phyloP scores from a whole-genome alignment of 2,329 filamentous ascomycete species.

The Lachnellula hyalina region DNA sequence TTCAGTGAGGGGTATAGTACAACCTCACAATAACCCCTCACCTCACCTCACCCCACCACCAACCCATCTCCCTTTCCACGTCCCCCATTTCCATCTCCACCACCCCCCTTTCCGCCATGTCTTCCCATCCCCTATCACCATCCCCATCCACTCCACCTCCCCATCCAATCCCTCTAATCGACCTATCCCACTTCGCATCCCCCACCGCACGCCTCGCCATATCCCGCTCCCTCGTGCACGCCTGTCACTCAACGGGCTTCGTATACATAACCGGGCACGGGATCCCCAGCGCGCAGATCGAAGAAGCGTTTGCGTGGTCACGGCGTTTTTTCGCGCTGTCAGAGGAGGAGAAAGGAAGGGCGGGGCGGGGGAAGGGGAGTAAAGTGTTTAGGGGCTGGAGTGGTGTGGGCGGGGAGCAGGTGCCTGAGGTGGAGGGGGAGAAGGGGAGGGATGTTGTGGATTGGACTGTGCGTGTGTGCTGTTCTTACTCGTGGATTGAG shows the following conservation, averaged over 20 bases:
- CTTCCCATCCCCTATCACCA: neutral
- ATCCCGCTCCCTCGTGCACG: slow-evolving; percentile 8
- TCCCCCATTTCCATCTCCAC: neutral
- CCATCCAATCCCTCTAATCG: neutral
- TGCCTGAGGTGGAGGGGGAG: neutral
- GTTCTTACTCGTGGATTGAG: neutral
- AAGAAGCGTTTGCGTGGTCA: slow-evolving; percentile 7
- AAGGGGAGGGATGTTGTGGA: slow-evolving; percentile 3
- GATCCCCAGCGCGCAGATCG: slow-evolving; percentile 1
- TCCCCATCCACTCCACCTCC: neutral
- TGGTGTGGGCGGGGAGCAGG: slow-evolving; percentile 8
- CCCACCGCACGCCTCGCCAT: neutral
- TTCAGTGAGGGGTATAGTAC: neutral
- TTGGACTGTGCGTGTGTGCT: slow-evolving; percentile 2
- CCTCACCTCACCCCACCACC: neutral
- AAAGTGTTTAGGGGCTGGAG: slow-evolving; percentile 9
- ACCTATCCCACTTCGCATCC: slow-evolving; percentile 3
- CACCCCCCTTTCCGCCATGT: neutral
- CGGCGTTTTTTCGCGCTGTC: slow-evolving; percentile 8
- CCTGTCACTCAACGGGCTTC: slow-evolving; percentile 12
- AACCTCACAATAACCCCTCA: neutral
- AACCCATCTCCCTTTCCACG: neutral
- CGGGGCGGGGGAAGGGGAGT: neutral
- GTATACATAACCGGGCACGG: slow-evolving; percentile 14
- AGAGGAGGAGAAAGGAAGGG: slow-evolving; percentile 7